Base-by-base conservation (phyloP, 148 eudicot species). In the Chenopodium formosanum region DNA sequence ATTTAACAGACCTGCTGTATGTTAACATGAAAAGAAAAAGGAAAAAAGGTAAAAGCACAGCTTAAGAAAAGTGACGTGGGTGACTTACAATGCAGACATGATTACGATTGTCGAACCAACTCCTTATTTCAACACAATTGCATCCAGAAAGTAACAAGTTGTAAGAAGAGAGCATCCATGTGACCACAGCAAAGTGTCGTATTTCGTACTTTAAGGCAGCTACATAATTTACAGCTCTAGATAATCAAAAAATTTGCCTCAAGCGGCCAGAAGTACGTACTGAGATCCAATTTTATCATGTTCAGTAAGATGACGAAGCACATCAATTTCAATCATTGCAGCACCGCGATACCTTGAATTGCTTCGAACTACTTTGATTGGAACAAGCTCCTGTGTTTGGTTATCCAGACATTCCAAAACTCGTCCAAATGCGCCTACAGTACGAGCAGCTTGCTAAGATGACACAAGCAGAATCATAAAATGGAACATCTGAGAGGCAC, bases 361-460 rank as follows among this genome's bases (percentile, higher is more conserved):
- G 86, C 94, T 90, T 67, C 98, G 91, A 79, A 95, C 89, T 80
- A 95, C 89, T 88, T 95, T 95, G 73, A 95, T 80, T 40, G 98
- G 97, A 56, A 95, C 98, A 84, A 78, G 85, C 80, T 95, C 98
- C 64, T 87, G 85, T 68, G 84, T 88, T 78, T 90, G 87, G 76
- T 88, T 86, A 82, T 93, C 98, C 88, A 91, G 85, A 83, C 98
- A 95, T 69, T 95, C 97, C 88, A 94, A 87, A 79, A 95, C 98
- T 81, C 90, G 95, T 52, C 98, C 95, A 86, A 95, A 93, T 74
- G 97, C 91, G 87, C 98, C 98, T 95, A 90, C 92, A 92, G 87
- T 76, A 90, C 88, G 84, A 90, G 92, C 85, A 89, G 86, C 83
- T 84, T 76, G 86, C 90, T 90, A 88, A 90, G 84, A 88, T 84